Conservation (phyloP, 2,329 filamentous ascomycete species). For the Capronia epimyces region DNA sequence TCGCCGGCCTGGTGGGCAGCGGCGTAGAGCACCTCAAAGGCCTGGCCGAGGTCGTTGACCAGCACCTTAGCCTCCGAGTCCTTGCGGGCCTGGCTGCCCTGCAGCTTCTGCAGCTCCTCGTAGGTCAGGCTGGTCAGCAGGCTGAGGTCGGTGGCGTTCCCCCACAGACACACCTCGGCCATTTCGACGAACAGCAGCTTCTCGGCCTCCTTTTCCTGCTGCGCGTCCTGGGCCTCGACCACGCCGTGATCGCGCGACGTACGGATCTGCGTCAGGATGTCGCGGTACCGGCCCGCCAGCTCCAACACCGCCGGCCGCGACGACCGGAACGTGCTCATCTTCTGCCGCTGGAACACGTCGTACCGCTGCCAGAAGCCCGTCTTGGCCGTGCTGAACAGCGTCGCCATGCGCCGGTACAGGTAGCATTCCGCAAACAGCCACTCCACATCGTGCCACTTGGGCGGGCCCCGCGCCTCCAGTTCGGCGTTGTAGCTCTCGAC, state of each 20-base stretch:
- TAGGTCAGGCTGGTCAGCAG: constrained; percentile 32
- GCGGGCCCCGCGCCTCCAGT: constrained; percentile 55
- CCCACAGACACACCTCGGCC: constrained; percentile 35
- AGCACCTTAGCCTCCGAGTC: constrained; percentile 86
- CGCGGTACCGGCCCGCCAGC: constrained; percentile 28
- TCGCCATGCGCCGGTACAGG: constrained; percentile 74
- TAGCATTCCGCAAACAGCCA: constrained; percentile 97
- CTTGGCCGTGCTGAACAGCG: constrained; percentile 60
- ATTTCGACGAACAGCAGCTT: constrained; percentile 33
- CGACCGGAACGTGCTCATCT: constrained; percentile 30
- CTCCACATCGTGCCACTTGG: constrained; percentile 68
- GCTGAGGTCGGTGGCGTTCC: constrained; percentile 34
- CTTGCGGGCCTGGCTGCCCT: constrained; percentile 82
- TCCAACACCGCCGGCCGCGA: constrained; percentile 30
- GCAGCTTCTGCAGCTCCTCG: constrained; percentile 89
- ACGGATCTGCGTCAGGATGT: constrained; percentile 26
- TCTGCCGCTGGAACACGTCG: constrained; percentile 32
- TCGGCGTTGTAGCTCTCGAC: constrained; percentile 81
- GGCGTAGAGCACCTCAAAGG: constrained; percentile 63
- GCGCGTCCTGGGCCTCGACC: constrained; percentile 33
- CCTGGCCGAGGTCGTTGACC: constrained; percentile 71
- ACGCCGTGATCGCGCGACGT: constrained; percentile 38
- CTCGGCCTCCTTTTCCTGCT: constrained; percentile 43
- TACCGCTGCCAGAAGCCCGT: constrained; percentile 82
- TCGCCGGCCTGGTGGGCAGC: constrained; percentile 50